Base-by-base conservation (phyloP, 257 asterid species). In the Solanum chmielewskii region DNA sequence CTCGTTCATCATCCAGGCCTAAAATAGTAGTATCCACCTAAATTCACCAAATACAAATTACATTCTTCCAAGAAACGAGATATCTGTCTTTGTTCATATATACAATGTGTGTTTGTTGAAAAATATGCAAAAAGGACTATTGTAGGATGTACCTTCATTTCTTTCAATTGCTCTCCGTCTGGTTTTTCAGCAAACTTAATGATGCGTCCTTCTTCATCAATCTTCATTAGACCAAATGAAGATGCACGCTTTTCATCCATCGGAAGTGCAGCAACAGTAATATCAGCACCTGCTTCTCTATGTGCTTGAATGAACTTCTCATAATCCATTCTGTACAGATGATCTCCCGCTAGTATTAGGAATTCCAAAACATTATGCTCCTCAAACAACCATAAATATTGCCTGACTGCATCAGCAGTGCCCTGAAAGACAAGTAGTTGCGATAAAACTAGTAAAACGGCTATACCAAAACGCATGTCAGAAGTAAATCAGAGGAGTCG, bases 391-490 rank as follows among this genome's bases (percentile, higher is more conserved):
- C 99, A 96, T 42, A 93, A 85, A 83, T 95, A 96, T 76, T 96
- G 98, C 92, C 99, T 94, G 35, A 96, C 99, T 37, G 99, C 99
- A 91, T 96, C 99, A 86, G 99, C 98, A 27, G 99, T 96, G 85
- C 99, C 99, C 98, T 96, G 74, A 88, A 83, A 64, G 82, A 88
- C 35, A 33, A 71, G 89, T 88, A 23, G 23, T n/a, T 13, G 23
- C 2, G 12, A 76, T 13, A 56, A 12, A 77, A 77, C 62, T 77
- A 77, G 83, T 29, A n/a, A 25, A 25, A 13, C 31, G 9, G 74
- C 35, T 66, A 66, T 13, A 27, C 74, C 29, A 66, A 66, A 66
- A 25, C 1, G 37, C 21, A 12, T 25, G 10, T 66, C 10, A 66
- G 2, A 66, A 66, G 11, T 27, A 27, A 25, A 66, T 27, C 37